Evolutionary conservation across 257 asterid genomes (phyloP).

Genomic region (Paulownia fortunei): DNA sequence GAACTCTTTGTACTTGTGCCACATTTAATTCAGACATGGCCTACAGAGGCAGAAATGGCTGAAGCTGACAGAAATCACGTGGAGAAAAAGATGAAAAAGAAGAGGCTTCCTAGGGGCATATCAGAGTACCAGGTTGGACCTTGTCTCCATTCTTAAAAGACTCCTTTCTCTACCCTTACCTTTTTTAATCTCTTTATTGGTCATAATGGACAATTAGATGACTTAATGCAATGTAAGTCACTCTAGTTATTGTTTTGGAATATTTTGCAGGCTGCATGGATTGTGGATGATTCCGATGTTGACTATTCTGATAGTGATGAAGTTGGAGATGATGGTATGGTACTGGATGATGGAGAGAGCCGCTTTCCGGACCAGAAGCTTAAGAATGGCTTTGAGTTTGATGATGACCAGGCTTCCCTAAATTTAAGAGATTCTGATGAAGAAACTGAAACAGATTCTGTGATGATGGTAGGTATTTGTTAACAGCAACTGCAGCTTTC

Average conservation of each 20-base stretch:
- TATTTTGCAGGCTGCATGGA: conserved; percentile 92
- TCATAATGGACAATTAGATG: not conserved
- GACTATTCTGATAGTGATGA: conserved; percentile 73
- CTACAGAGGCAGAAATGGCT: conserved; percentile 95
- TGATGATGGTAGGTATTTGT: conserved; percentile 74
- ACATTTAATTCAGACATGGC: conserved; percentile 80
- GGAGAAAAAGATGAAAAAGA: conserved; percentile 66
- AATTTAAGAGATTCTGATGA: conserved; percentile 73
- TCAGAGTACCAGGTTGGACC: conserved; percentile 89
- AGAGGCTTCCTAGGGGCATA: conserved; percentile 75
- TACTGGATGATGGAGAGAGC: conserved; percentile 67
- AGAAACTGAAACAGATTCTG: conserved; percentile 78
- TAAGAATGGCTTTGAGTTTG: conserved; percentile 60
- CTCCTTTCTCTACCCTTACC: not conserved
- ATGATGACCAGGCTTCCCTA: conserved; percentile 81
- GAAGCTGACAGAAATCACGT: conserved; percentile 72
- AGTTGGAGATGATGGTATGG: conserved; percentile 77
- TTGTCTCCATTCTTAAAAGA: conserved; percentile 16
- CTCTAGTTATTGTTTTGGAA: conserved; percentile 17
- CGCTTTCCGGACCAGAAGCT: conserved; percentile 47
- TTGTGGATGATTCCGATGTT: conserved; percentile 74
- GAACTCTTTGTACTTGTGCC: conserved; percentile 25
- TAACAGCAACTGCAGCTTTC: not conserved
- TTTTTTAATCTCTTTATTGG: not conserved
- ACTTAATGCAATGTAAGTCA: conserved; percentile 13